Conservation (phyloP, 805 yeast genomes). For the Zygosaccharomyces lentus region DNA sequence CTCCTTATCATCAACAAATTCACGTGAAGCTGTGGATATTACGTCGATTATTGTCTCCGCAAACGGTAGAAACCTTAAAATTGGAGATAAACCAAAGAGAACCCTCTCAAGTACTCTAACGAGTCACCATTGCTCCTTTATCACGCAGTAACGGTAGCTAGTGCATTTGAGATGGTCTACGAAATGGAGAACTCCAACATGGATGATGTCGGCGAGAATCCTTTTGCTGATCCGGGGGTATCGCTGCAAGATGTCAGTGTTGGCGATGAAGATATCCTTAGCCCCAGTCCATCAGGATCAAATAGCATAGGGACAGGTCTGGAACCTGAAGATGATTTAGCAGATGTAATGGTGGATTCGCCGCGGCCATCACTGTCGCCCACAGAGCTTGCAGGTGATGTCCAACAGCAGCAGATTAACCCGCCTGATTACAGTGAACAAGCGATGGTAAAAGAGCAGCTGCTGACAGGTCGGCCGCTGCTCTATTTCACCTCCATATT, state of each 20-base stretch:
- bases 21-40: neutral
- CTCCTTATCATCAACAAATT: neutral
- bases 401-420: slow-evolving; percentile 7
- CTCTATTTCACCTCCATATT: slow-evolving; percentile 39
- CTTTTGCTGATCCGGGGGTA: slow-evolving; percentile 1
- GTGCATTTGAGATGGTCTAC: neutral
- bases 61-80: neutral
- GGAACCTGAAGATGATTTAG: neutral
- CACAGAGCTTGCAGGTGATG: slow-evolving; percentile 2
- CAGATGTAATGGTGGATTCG: slow-evolving; percentile 1
- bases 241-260: neutral
- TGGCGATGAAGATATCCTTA: neutral
- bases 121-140: neutral
- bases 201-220: neutral
- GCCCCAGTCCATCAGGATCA: neutral
- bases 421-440: slow-evolving; percentile 14
- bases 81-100: neutral
- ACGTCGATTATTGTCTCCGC: neutral
- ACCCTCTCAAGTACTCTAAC: neutral
- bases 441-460: slow-evolving; percentile 17
- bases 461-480: slow-evolving; percentile 24
- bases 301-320: neutral
- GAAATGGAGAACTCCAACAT: neutral
- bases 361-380: slow-evolving; percentile 9
- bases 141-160: neutral